Base-by-base conservation (phyloP, 495 filamentous ascomycete genomes). In the Xylaria curta region DNA sequence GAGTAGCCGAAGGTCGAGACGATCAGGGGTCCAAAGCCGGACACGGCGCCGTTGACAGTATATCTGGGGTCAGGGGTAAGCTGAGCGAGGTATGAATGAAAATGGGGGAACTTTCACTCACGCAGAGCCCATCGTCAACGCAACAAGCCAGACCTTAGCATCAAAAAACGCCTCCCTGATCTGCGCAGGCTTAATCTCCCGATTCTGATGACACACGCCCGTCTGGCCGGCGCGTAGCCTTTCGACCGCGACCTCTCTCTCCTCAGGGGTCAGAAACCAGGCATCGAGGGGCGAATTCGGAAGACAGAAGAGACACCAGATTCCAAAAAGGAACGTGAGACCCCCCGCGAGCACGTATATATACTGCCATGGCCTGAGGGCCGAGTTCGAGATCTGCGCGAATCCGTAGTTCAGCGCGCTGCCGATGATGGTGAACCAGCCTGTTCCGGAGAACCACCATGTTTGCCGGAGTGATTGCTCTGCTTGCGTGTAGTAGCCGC, bases 1-100 rank as follows among this genome's bases (percentile, higher is more conserved):
- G 82, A 82, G 78, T 87, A 94, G 68, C 91, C 92, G 72, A 93
- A 94, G 0, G 91, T 94, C 2, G 85, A 88, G 3, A 94, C 91
- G 70, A 94, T 93, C 5, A 93, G 78, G 3, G 91, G 91, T 0
- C 92, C 91, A 75, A 93, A 93, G 0, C 91, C 91, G n/a, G 86
- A 87, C n/a, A 93, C 89, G 4, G 90, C 91, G 24, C 91, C 91
- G 72, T 93, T 93, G 70, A 93, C 88, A 0, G 89, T 92, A 73
- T 93, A 92, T 1, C 64, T 66, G 19, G 0, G 19, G 7, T 24
- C 5, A 72, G 74, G 46, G 9, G 13, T 49, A 10, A 19, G 24
- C 7, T 9, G 24, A 26, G 4, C 24, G 12, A 15, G 21, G 15
- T 26, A 28, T 7, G 21, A 54, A 13, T 36, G 28, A 17, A 13